Conservation (phyloP, 1,284 basidiomycete species). For the Leccinum colubrinum region DNA sequence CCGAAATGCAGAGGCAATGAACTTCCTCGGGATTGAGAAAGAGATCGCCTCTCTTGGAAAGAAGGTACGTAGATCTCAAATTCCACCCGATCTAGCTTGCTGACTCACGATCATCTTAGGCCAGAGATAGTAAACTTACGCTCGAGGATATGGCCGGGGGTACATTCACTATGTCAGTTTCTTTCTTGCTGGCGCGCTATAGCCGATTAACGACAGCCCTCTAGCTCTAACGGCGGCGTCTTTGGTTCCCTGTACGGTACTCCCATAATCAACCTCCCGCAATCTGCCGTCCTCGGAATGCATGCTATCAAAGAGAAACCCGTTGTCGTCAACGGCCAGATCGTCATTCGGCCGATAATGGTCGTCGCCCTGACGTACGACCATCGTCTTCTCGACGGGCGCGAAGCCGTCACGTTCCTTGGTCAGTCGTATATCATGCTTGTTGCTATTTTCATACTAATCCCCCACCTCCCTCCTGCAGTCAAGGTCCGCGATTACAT, state of each 20-base stretch:
- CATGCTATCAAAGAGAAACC: slow-evolving; percentile 95
- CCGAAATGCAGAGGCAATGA: slow-evolving; percentile 86
- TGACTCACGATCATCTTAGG: slow-evolving; percentile 44
- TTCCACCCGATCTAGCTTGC: slow-evolving; percentile 3
- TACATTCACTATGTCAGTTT: slow-evolving; percentile 90
- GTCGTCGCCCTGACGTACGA: slow-evolving; percentile 94
- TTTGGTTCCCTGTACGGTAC: slow-evolving; percentile 97
- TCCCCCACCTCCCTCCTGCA: slow-evolving; percentile 34
- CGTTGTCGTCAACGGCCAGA: slow-evolving; percentile 91
- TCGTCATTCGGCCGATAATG: slow-evolving; percentile 97
- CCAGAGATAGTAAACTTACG: slow-evolving; percentile 91
- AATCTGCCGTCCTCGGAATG: slow-evolving; percentile 95
- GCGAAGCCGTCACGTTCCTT: slow-evolving; percentile 97
- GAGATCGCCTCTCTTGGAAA: slow-evolving; percentile 89
- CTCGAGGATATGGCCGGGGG: slow-evolving; percentile 98
- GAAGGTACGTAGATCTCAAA: slow-evolving; percentile 56
- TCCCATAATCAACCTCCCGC: slow-evolving; percentile 96
- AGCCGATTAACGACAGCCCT: slow-evolving; percentile 6
- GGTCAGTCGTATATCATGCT: slow-evolving; percentile 50
- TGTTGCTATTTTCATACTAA: slow-evolving; percentile 10
- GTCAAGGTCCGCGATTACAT: slow-evolving; percentile 63
- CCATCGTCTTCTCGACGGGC: slow-evolving; percentile 93
- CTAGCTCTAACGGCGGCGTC: slow-evolving; percentile 95
- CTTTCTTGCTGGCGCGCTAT: background rate
- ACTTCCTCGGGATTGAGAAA: slow-evolving; percentile 89